Evolutionary conservation across 805 yeast species (phyloP), one percentile per base, ranked within the genome.

Genomic region (Wickerhamiella musiphila): DNA sequence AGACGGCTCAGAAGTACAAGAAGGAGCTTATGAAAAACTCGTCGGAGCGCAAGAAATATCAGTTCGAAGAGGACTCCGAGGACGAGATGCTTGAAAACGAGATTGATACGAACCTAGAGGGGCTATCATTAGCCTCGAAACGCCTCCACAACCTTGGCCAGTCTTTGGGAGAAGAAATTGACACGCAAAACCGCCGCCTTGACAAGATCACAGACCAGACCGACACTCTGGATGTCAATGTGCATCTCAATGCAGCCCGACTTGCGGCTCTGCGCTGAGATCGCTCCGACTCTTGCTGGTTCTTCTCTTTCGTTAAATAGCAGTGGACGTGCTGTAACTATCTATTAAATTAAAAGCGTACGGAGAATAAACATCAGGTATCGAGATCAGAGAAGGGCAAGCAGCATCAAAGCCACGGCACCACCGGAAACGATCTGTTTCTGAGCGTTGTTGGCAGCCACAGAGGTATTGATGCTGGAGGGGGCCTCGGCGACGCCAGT

Each of bases 41-140:
- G 27, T 52, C 47, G 25, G 45, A 41, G 28, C 54, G 56, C 18
- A 45, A 42, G 28, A 49, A 49, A 45, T 52, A 48, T 37, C 46
- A 44, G 34, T 43, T 43, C 33, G 94, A 82, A 49, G 78, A 77
- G 30, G 95, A 86, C 54, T 72, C 73, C 31, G 95, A 86, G 51
- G 96, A 90, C 53, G 93, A 83, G 46, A 90, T 74, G 43, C 69
- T 82, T 69, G 96, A 86, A 50, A 68, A 75, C 40, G 94, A 84
- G 53, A 70, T 83, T 43, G 84, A 83, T 33, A 58, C 67, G 40
- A 90, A 90, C 47, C 60, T 86, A 53, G 84, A 78, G 45, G 81
- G 76, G 51, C 77, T 90, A 30, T 66, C 68, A 9, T 64, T 63
- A 25, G 68, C 75, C 36, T 69, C 93, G 20, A 64, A 65, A 34